Evolutionary conservation across 2,329 filamentous ascomycete genomes (phyloP), one percentile per base, ranked within the genome.

Genomic region (Byssothecium circinans): DNA sequence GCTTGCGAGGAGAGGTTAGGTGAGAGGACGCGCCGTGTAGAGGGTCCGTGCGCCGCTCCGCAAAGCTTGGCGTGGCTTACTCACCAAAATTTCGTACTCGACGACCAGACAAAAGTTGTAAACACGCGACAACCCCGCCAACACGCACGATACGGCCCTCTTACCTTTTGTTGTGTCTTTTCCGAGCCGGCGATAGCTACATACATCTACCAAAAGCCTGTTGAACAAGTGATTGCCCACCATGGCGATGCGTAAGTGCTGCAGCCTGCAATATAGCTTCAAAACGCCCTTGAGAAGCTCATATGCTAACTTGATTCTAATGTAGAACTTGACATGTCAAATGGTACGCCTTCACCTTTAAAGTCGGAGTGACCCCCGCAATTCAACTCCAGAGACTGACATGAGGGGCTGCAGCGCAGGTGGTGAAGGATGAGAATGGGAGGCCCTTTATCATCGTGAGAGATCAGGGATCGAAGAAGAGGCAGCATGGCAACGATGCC

Each of bases 381-480:
- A n/a, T n/a, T n/a, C n/a, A n/a, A n/a, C n/a, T n/a, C n/a, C n/a
- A n/a, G n/a, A n/a, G n/a, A 60, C 58, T 61, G 52, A 61, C 57
- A 51, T 57, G 18, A 56, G 43, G 50, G 61, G 43, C 42, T 45
- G 62, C 56, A 83, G 84, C 84, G 65, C 80, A 83, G 74, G 76
- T 99, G 74, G 84, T 96, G 80, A 96, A 96, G 80, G 94, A 99
- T 81, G 94, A 99, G 78, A 86, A 94, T 74, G 94, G 94, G 54
- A 85, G 94, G 70, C 94, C 94, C 32, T 99, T 99, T 75, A 99
- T 99, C 71, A 87, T 99, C 57, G 94, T 99, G 64, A 83, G 94
- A 86, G 94, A 99, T 90, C 94, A 99, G 75, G 92, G 92, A 70
- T 96, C 86, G 78, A 99, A 97, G 85, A 95, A 91, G 83, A 86